Percentiles rank a stretch among this genome's conserved stretches.
Conservation (phyloP, 2,329 filamentous ascomycete genomes). For the Aschersonia sp. region DNA sequence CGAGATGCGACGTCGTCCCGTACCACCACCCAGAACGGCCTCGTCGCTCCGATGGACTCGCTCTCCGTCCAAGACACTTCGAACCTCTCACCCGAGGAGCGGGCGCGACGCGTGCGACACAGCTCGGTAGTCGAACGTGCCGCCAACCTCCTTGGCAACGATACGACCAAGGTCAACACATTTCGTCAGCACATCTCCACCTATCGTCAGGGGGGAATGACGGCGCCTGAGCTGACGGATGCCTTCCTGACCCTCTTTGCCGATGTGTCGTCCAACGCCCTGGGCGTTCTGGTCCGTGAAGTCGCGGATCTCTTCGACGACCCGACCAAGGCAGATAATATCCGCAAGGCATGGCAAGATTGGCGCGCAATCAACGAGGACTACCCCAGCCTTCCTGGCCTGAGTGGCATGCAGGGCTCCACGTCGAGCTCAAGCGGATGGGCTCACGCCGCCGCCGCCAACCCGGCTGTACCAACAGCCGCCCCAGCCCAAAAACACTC, state of each 20-base stretch:
- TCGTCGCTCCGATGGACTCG: conserved; percentile 11
- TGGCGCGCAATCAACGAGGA: conserved; percentile 95
- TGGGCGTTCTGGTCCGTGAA: conserved; percentile 83
- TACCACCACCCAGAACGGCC: conserved; percentile 7
- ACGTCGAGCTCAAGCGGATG: conserved; percentile 42
- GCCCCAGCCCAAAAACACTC: conserved; percentile 32
- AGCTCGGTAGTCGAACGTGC: conserved; percentile 77
- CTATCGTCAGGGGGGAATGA: conserved; percentile 55
- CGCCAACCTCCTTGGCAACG: conserved; percentile 63
- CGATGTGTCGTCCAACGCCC: conserved; percentile 61
- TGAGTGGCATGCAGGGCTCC: conserved; percentile 51
- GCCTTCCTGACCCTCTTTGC: conserved; percentile 73
- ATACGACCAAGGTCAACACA: conserved; percentile 54
- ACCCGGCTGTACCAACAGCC: conserved; percentile 25
- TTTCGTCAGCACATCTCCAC: conserved; percentile 72
- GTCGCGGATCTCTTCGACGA: conserved; percentile 88
- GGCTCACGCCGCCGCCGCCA: conserved; percentile 45
- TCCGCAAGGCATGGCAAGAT: conserved; percentile 82
- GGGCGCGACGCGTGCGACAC: conserved; percentile 67
- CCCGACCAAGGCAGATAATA: conserved; percentile 51
- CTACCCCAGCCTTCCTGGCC: conserved; percentile 74
- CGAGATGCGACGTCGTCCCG: conserved; percentile 7
- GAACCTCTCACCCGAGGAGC: conserved; percentile 57
- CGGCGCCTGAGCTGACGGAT: conserved; percentile 67
- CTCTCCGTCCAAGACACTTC: conserved; percentile 38